These are phyloP conservation scores for Camelina sativa DNA, from an alignment of 345 rosid species.

Conservation along the genomic window DNA sequence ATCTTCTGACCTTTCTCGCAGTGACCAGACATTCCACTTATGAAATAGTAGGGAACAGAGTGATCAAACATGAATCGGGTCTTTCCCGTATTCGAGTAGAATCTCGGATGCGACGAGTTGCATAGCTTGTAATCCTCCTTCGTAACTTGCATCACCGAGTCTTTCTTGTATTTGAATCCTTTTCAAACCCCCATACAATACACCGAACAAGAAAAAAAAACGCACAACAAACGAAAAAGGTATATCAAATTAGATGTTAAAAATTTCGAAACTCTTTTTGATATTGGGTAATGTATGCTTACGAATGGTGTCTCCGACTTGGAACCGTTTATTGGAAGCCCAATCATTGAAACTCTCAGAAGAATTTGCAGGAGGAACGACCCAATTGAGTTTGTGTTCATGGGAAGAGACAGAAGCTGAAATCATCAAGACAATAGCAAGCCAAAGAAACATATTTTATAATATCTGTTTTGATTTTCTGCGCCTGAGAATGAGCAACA, in stretches of 20 bases:
- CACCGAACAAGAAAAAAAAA: not conserved
- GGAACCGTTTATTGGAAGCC: constrained; percentile 21
- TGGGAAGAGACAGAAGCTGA: constrained; percentile 7
- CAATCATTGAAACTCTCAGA: constrained; percentile 15
- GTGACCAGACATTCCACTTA: constrained; percentile 60
- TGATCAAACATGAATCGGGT: constrained; percentile 53
- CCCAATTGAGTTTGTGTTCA: constrained; percentile 27
- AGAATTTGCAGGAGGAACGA: constrained; percentile 12
- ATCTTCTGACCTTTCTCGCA: constrained; percentile 60
- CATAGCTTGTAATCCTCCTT: constrained; percentile 59
- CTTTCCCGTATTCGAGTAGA: constrained; percentile 60
- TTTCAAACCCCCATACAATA: not conserved
- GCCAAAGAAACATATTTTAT: constrained; percentile 15
- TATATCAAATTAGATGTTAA: constrained; percentile 12
- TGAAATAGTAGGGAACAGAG: constrained; percentile 60
- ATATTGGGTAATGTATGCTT: not conserved
- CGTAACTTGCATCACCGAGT: constrained; percentile 59
- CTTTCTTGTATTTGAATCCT: constrained; percentile 51
- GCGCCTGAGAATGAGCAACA: not conserved
- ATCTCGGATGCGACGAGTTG: constrained; percentile 54
- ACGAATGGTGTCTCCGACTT: constrained; percentile 28
- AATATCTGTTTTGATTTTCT: not conserved
- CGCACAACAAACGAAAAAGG: not conserved
- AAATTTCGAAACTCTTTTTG: not conserved
- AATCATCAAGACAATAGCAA: constrained; percentile 3